A percentile compares a stretch with the other conserved stretches of the same genome.
Evolutionary conservation across 495 filamentous ascomycete species (phyloP).

Genomic region (Podospora bellae-mahoneyi): DNA sequence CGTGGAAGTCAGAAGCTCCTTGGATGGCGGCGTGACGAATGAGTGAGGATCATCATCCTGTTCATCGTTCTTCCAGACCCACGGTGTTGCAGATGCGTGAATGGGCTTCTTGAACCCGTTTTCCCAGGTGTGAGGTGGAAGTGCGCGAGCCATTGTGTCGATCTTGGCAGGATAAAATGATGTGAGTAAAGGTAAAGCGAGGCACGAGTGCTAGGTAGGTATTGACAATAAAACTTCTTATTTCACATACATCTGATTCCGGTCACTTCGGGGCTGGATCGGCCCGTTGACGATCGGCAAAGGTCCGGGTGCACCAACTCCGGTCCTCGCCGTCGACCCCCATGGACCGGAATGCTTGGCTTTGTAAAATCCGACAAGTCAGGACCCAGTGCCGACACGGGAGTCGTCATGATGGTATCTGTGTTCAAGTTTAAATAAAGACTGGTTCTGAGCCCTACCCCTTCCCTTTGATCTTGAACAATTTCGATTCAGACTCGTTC

Average conservation of each 20-base stretch:
- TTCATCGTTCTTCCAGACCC: not conserved
- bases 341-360: not conserved
- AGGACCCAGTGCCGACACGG: not conserved
- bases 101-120: not conserved
- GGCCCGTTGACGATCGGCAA: not conserved
- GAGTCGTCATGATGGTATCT: not conserved
- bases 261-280: not conserved
- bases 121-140: not conserved
- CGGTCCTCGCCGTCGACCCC: not conserved
- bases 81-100: not conserved
- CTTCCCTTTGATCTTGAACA: not conserved
- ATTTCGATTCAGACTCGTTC: too few relatives aligned
- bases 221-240: not conserved
- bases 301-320: not conserved
- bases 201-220: not conserved
- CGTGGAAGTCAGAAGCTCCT: not conserved
- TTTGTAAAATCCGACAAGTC: not conserved
- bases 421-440: not conserved
- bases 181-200: not conserved
- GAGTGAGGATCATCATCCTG: not conserved
- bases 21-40: not conserved
- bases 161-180: not conserved
- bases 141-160: not conserved
- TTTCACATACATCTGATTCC: not conserved
- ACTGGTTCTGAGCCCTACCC: not conserved